Conservation (phyloP, 2,329 filamentous ascomycete species). For the Ceratocystis diversiconidia region DNA sequence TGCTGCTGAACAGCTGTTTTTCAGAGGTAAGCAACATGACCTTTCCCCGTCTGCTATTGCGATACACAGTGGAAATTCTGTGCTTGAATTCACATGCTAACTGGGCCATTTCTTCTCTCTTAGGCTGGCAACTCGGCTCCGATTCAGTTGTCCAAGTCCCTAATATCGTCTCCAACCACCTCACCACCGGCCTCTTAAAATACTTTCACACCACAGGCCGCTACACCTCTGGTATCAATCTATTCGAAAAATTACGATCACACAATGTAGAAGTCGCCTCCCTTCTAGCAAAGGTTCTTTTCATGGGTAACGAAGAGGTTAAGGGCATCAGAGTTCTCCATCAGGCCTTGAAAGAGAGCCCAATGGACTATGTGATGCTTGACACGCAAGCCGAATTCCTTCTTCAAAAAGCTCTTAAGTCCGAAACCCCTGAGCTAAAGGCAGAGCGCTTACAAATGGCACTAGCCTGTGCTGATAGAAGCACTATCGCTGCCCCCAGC, state of each 20-base stretch:
- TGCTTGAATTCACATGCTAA: slow-evolving; percentile 18
- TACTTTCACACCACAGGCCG: slow-evolving; percentile 94
- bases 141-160: slow-evolving; percentile 96
- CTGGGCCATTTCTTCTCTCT: background rate
- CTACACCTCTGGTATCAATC: slow-evolving; percentile 87
- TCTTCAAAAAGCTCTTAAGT: slow-evolving; percentile 59
- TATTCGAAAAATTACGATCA: slow-evolving; percentile 87
- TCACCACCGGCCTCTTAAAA: slow-evolving; percentile 82
- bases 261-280: slow-evolving; percentile 92
- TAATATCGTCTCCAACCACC: slow-evolving; percentile 88
- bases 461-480: slow-evolving; percentile 82
- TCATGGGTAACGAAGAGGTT: slow-evolving; percentile 96
- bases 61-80: background rate
- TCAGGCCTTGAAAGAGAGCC: slow-evolving; percentile 74
- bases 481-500: slow-evolving; percentile 86
- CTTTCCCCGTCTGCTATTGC: background rate
- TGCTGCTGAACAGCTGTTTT: slow-evolving; percentile 88
- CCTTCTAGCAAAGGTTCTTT: slow-evolving; percentile 74
- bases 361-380: slow-evolving; percentile 95
- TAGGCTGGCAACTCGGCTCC: slow-evolving; percentile 88
- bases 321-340: slow-evolving; percentile 79
- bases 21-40: slow-evolving; percentile 50
- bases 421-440: slow-evolving; percentile 39
- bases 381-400: slow-evolving; percentile 90
- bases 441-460: slow-evolving; percentile 68